These are phyloP conservation scores for Peronospora farinosa DNA, from an alignment of 352 stramenopile genomes.

Conservation along the genomic window DNA sequence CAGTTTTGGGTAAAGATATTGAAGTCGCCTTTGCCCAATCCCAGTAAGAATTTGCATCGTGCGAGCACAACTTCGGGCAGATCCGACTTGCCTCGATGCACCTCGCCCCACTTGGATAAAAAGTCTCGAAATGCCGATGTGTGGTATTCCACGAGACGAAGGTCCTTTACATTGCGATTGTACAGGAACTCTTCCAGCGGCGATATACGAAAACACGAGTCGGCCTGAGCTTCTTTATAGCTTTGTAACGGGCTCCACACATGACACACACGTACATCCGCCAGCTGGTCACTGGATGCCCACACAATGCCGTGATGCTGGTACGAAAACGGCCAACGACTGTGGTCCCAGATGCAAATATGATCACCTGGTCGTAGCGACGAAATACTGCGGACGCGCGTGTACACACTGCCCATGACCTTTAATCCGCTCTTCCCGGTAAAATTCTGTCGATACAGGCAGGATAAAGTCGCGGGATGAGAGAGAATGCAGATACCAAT, in stretches of 20 bases:
- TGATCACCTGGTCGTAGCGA: constrained; percentile 67
- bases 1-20: constrained; percentile 81
- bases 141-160: constrained; percentile 71
- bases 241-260: constrained; percentile 61
- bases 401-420: constrained; percentile 60
- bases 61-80: constrained; percentile 67
- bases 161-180: constrained; percentile 36
- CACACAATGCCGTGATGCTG: constrained; percentile 75
- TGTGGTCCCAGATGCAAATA: constrained; percentile 72
- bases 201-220: constrained; percentile 75
- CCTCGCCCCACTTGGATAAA: constrained; percentile 63
- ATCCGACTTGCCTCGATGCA: constrained; percentile 63
- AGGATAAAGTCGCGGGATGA: not conserved
- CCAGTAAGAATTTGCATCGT: constrained; percentile 67
- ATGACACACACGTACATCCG: constrained; percentile 59
- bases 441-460: constrained; percentile 2
- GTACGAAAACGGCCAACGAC: constrained; percentile 68
- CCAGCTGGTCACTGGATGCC: constrained; percentile 38
- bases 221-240: constrained; percentile 51
- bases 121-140: constrained; percentile 61
- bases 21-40: constrained; percentile 61
- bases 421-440: not conserved
- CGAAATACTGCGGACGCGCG: constrained; percentile 42
- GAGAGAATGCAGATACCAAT: not conserved
- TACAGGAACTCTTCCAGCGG: constrained; percentile 67